phyloP scores from a whole-genome alignment of 352 stramenopile genomes.

The Phytopythium mirpurense region DNA sequence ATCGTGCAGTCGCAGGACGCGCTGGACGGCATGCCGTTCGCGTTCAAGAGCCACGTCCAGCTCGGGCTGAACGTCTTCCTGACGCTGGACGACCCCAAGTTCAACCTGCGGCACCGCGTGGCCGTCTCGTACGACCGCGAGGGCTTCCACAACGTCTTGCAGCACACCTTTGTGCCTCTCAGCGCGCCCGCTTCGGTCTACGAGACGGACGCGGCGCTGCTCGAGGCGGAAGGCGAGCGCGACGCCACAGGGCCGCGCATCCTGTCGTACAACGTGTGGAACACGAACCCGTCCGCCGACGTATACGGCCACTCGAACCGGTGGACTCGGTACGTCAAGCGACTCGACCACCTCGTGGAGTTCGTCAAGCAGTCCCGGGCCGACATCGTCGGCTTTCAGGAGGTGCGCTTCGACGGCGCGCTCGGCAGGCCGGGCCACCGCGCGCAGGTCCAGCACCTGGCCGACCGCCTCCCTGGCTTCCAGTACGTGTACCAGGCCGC shows the following conservation, averaged over 20 bases:
- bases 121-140: slow-evolving; percentile 73
- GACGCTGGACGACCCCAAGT: slow-evolving; percentile 51
- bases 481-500: slow-evolving; percentile 85
- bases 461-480: slow-evolving; percentile 48
- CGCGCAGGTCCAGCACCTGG: slow-evolving; percentile 76
- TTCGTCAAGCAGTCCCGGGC: slow-evolving; percentile 47
- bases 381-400: slow-evolving; percentile 82
- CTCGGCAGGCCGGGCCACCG: slow-evolving; percentile 59
- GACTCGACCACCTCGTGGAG: slow-evolving; percentile 62
- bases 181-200: slow-evolving; percentile 7
- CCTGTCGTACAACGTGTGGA: slow-evolving; percentile 88
- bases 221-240: slow-evolving; percentile 3
- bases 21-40: slow-evolving; percentile 19
- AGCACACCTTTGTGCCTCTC: slow-evolving; percentile 53
- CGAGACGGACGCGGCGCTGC: slow-evolving; percentile 14
- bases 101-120: slow-evolving; percentile 47
- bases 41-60: slow-evolving; percentile 64
- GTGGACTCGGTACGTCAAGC: slow-evolving; percentile 71
- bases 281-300: slow-evolving; percentile 76
- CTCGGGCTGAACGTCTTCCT: slow-evolving; percentile 69
- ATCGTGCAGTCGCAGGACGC: slow-evolving; percentile 52
- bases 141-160: slow-evolving; percentile 58
- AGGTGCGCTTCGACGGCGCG: slow-evolving; percentile 81
- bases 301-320: slow-evolving; percentile 52
- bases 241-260: slow-evolving; percentile 33